A percentile compares a stretch with the other conserved stretches of the same genome.
Evolutionary conservation across 768 basidiomycete genomes (phyloP).

Genomic region (Mycena rebaudengoi): DNA sequence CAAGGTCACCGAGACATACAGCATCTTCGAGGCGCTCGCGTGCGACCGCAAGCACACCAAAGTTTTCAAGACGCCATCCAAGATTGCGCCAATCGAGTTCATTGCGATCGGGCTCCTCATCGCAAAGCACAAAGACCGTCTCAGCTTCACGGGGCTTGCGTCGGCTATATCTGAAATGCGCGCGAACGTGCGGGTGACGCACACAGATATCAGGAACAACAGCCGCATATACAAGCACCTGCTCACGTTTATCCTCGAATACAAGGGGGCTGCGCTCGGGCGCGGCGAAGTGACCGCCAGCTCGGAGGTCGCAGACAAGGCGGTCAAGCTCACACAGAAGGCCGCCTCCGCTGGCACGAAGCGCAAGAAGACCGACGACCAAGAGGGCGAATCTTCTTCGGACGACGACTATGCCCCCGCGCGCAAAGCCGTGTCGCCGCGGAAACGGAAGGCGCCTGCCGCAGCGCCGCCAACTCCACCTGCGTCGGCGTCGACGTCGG

Average conservation of each 20-base stretch:
- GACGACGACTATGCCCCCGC: constrained; percentile 26
- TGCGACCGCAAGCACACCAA: constrained; percentile 41
- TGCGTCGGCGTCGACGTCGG: background rate
- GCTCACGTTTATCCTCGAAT: constrained; percentile 55
- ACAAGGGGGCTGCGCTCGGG: background rate
- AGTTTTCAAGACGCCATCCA: constrained; percentile 50
- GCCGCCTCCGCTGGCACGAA: constrained; percentile 16
- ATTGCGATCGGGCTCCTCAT: constrained; percentile 65
- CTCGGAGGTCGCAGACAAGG: constrained; percentile 25
- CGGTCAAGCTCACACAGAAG: background rate
- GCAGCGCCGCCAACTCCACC: constrained; percentile 1
- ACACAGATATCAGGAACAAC: constrained; percentile 77
- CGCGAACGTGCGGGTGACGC: constrained; percentile 55
- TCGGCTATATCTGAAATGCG: constrained; percentile 62
- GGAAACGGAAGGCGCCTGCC: constrained; percentile 7
- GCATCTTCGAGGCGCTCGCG: constrained; percentile 56
- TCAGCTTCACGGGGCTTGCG: constrained; percentile 51
- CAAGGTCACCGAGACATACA: constrained; percentile 51
- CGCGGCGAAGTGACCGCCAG: constrained; percentile 25
- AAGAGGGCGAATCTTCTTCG: constrained; percentile 29
- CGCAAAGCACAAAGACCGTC: constrained; percentile 51
- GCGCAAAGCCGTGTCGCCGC: background rate
- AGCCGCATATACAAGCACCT: constrained; percentile 61
- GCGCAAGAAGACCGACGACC: constrained; percentile 27
- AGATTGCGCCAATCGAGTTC: constrained; percentile 77